phyloP scores from a whole-genome alignment of 2,329 filamentous ascomycete species.

The Penicillium griseofulvum region DNA sequence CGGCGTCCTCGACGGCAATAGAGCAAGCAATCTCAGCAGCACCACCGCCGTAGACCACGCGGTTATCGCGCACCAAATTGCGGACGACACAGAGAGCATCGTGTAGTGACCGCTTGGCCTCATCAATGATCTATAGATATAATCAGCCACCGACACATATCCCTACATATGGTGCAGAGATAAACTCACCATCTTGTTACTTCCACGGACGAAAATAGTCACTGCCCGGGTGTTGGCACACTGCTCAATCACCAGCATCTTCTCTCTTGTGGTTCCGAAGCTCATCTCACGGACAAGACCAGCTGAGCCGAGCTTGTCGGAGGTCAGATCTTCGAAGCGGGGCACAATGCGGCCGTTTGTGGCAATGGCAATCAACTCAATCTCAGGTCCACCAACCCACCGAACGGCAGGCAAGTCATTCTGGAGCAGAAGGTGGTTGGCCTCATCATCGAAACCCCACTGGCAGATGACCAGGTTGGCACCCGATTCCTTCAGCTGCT shows the following conservation, averaged over 20 bases:
- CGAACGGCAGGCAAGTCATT: constrained; percentile 93
- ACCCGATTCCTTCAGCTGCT: constrained; percentile 95
- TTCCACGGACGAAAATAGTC: constrained; percentile 91
- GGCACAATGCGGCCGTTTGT: constrained; percentile 98
- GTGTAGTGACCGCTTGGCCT: constrained; percentile 95
- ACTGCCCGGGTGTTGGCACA: constrained; percentile 97
- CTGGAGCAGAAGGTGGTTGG: constrained; percentile 93
- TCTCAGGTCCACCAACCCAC: constrained; percentile 98
- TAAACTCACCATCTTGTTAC: constrained; percentile 91
- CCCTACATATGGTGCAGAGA: neutral
- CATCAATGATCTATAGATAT: constrained; percentile 79
- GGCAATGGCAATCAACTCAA: constrained; percentile 96
- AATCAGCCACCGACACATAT: constrained; percentile 7
- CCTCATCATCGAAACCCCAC: constrained; percentile 99
- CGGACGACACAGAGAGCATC: constrained; percentile 97
- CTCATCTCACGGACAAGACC: constrained; percentile 91
- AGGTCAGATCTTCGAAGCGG: constrained; percentile 87
- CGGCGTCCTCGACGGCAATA: constrained; percentile 90
- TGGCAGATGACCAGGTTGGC: constrained; percentile 98
- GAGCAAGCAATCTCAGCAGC: constrained; percentile 97
- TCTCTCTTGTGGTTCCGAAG: constrained; percentile 95
- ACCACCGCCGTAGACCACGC: constrained; percentile 95
- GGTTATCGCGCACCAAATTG: constrained; percentile 93
- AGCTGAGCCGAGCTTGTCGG: constrained; percentile 86
- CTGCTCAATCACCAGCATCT: constrained; percentile 99